phyloP scores from a whole-genome alignment of 31 red algal species.

The Odonthalia washingtoniensis region DNA sequence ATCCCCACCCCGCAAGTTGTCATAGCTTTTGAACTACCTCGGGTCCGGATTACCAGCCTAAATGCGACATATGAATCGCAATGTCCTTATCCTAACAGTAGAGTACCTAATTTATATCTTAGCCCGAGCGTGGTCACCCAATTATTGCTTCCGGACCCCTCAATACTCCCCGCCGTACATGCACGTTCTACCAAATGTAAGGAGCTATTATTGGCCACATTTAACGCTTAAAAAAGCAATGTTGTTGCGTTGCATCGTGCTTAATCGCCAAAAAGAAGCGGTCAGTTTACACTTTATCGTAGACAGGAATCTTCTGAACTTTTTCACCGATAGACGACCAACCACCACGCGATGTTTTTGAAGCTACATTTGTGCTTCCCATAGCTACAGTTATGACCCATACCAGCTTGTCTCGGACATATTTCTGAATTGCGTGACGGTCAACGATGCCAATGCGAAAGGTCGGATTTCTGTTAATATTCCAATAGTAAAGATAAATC shows the following conservation, averaged over 20 bases:
- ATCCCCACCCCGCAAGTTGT: too few species aligned
- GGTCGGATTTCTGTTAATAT: slow-evolving; percentile 44
- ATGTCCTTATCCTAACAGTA: slow-evolving; percentile 13
- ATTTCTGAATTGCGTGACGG: slow-evolving; percentile 14
- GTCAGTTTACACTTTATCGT: neutral
- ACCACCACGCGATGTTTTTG: neutral
- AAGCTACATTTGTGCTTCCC: slow-evolving; percentile 2
- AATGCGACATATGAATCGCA: slow-evolving; percentile 31
- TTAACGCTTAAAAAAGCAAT: neutral
- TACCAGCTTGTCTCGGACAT: slow-evolving; percentile 4
- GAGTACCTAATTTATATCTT: neutral
- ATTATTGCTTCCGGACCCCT: neutral
- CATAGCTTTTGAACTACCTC: too few species aligned
- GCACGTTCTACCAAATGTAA: slow-evolving; percentile 15
- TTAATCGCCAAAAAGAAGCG: neutral
- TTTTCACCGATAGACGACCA: neutral
- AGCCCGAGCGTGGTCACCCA: slow-evolving; percentile 23
- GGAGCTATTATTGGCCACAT: slow-evolving; percentile 15
- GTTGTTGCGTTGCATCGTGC: neutral
- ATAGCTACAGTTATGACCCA: slow-evolving; percentile 17
- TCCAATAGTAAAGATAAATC: slow-evolving; percentile 31
- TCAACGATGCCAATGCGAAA: neutral
- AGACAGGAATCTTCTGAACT: neutral
- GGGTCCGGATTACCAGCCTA: slow-evolving; percentile 35
- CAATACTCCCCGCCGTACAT: neutral